Evolutionary conservation across 768 basidiomycete genomes (phyloP), one percentile per base, ranked within the genome.

Genomic region (Boletellus sp.): DNA sequence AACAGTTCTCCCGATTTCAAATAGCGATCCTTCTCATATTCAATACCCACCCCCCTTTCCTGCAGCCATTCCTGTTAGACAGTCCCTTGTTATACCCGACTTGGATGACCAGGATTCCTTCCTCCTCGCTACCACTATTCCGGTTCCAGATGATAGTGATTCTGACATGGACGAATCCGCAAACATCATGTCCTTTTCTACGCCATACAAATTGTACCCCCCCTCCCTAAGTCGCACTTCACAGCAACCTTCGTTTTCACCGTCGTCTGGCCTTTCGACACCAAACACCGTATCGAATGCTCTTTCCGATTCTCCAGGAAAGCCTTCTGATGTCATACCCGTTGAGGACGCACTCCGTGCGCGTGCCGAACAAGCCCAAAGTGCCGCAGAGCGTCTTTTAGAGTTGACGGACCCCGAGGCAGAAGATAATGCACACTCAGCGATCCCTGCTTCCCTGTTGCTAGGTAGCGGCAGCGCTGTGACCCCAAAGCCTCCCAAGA

Each of bases 361-460:
- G 3, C 81, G 90, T 45, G 94, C 94, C 2, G 89, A 90, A 58
- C 94, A 96, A 64, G 94, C 94, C 0, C 90, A 94, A 64, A 93
- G 90, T 62, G 90, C 93, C 8, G 94, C 94, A 1, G 86, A 91
- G 64, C 79, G 90, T 42, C 70, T 97, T 23, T 65, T 95, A 34
- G 94, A 96, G 65, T 76, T 95, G 15, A 86, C 90, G 12, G 89
- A 92, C 53, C 80, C 85, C 13, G 89, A 90, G 41, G 85, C 83
- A 12, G 83, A 82, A 44, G 72, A 66, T 47, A 62, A 69, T 48
- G 75, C 70, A 38, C 73, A 79, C 51, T 78, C 80, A 19, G 70
- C 75, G 10, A 74, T 85, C 12, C 83, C 84, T 1, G 63, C 72
- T 12, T 79, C 83, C 0, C 63, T 88, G 34, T 61, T 81, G 36